Evolutionary conservation across 2,329 filamentous ascomycete species (phyloP), one percentile per base, ranked within the genome.

Genomic region (Fonsecaea monophora): DNA sequence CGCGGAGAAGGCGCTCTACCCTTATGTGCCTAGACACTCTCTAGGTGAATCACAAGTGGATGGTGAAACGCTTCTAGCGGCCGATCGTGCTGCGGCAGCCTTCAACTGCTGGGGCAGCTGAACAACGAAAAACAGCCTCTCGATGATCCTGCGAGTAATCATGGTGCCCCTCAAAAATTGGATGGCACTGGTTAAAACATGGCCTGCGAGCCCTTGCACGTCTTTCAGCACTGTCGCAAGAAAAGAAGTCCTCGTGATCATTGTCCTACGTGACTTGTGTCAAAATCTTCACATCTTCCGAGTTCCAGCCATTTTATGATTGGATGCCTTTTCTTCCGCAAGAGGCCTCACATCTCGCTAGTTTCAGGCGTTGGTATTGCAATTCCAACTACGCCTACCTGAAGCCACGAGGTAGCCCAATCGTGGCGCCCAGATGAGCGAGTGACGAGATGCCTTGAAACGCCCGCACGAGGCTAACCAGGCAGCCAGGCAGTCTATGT

Each of bases 331-430:
- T 30, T 30, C 8, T 37, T 15, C n/a, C 12, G 9, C 37, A n/a
- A 12, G 35, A 35, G 60, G 66, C 65, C 64, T 65, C 65, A 69
- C 54, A 60, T 65, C 53, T 69, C 65, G 65, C 64, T 67, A 67
- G 68, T 67, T 65, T 64, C 68, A 67, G 54, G 21, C 18, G n/a
- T 25, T 42, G 7, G 32, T 38, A 10, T 58, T 54, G 25, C 61
- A 60, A 54, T 53, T 48, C 58, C 65, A 53, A 53, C 40, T 40
- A 53, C 55, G 15, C 45, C 50, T 34, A 37, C 30, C 30, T 50
- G 38, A 18, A 45, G 57, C 67, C 67, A 69, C 67, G 67, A 69
- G 67, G 64, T 21, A 56, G n/a, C 13, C 35, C 62, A 65, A 63
- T 35, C 42, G 35, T 56, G 54, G 57, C 53, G 56, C 37, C 25